phyloP scores from a whole-genome alignment of 345 rosid species.

The Eutrema heterophyllum region DNA sequence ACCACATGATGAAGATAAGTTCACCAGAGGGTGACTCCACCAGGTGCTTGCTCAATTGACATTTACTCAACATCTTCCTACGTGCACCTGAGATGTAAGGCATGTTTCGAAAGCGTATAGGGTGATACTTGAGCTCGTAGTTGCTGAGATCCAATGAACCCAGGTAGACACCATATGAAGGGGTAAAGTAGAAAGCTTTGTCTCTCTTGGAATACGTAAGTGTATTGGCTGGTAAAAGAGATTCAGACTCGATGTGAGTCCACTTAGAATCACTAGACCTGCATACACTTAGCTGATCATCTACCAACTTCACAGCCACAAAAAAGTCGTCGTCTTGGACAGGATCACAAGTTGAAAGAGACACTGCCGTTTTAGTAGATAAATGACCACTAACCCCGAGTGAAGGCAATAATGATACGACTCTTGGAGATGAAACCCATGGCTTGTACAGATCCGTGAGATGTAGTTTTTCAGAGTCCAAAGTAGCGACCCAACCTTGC shows the following conservation, averaged over 20 bases:
- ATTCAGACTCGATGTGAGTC: neutral
- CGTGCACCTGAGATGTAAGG: neutral
- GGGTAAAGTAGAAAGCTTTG: conserved; percentile 1
- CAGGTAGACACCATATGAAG: neutral
- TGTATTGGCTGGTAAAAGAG: neutral
- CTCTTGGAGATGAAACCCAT: neutral
- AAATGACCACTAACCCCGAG: neutral
- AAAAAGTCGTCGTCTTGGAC: neutral
- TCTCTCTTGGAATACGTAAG: conserved; percentile 7
- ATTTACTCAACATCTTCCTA: neutral
- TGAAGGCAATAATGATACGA: neutral
- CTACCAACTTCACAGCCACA: conserved; percentile 1
- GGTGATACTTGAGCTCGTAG: neutral
- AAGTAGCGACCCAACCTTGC: neutral
- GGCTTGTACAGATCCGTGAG: conserved; percentile 7
- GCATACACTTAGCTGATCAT: neutral
- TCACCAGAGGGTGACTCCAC: conserved; percentile 15
- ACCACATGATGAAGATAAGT: conserved; percentile 9
- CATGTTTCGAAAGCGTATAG: neutral
- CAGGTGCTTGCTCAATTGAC: neutral
- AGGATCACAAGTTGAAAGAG: neutral
- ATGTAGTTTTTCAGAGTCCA: neutral
- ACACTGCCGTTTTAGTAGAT: neutral
- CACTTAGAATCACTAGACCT: neutral
- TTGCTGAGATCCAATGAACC: neutral